Evolutionary conservation across 371 early-diverging fungal genomes (phyloP).

Genomic region (Chytridium lagenaria): DNA sequence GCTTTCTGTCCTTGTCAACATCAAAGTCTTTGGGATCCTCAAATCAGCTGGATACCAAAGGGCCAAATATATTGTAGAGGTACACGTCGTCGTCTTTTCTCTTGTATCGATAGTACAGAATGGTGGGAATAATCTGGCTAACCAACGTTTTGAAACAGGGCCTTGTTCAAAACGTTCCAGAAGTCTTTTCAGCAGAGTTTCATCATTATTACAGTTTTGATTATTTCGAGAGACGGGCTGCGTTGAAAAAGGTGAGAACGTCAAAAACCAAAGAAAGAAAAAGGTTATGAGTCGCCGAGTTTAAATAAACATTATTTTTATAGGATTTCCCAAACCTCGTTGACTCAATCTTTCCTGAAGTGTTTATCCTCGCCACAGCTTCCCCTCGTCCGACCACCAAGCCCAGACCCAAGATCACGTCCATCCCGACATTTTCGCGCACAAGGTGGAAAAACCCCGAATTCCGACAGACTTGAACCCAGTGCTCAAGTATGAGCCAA

Average conservation of each 20-base stretch:
- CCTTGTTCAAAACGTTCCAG: conserved; percentile 16
- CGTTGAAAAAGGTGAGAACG: conserved; percentile 23
- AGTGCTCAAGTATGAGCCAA: background rate
- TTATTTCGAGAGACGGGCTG: conserved; percentile 19
- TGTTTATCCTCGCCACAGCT: conserved; percentile 3
- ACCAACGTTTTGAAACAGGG: no score
- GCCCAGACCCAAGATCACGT: background rate
- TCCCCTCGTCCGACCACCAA: background rate
- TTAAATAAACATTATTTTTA: background rate
- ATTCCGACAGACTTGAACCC: background rate
- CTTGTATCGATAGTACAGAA: no score
- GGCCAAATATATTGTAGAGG: conserved; percentile 22
- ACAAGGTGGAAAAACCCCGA: background rate
- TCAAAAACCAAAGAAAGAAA: background rate
- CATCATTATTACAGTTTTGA: conserved; percentile 19
- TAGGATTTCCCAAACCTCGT: conserved; percentile 20
- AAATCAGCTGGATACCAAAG: conserved; percentile 26
- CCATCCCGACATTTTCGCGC: conserved; percentile 12
- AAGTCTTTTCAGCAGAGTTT: conserved; percentile 7
- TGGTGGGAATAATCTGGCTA: no score
- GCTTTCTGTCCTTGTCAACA: background rate
- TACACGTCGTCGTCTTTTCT: background rate
- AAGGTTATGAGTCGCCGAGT: background rate
- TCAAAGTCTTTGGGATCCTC: conserved; percentile 22
- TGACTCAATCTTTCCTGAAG: conserved; percentile 22